phyloP scores from a whole-genome alignment of 129 eudicot genomes.

The Flaveria ramosissima region DNA sequence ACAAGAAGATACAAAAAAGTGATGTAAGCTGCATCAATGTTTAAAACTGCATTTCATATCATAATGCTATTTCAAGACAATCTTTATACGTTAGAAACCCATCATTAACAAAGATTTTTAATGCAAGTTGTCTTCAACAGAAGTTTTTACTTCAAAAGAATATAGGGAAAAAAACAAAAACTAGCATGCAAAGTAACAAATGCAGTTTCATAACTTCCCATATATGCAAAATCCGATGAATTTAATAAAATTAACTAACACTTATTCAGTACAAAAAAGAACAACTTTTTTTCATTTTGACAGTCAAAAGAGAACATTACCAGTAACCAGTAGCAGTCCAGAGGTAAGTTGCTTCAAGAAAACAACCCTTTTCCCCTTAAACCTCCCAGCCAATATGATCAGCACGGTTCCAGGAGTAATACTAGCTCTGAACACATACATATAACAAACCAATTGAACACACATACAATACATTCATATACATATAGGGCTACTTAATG shows the following conservation, averaged over 20 bases:
- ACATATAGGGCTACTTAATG: not conserved
- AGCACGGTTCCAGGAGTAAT: constrained; percentile 61
- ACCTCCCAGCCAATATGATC: constrained; percentile 59
- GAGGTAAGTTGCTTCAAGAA: constrained; percentile 64
- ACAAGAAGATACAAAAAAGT: not conserved
- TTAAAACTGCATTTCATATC: not conserved
- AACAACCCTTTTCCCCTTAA: constrained; percentile 65
- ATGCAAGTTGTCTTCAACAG: not conserved
- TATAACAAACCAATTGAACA: not conserved
- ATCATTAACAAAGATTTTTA: not conserved
- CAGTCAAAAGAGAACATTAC: constrained; percentile 29
- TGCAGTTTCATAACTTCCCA: not conserved
- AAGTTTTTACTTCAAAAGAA: not conserved
- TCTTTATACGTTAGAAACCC: too few species aligned
- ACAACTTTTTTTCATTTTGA: not conserved
- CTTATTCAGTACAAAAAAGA: not conserved
- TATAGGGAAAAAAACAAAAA: not conserved
- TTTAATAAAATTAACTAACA: not conserved
- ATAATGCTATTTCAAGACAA: not conserved
- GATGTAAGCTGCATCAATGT: too few species aligned
- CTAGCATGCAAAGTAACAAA: not conserved
- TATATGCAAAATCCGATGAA: not conserved
- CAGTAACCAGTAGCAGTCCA: constrained; percentile 61
- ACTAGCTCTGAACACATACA: constrained; percentile 42
- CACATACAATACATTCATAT: constrained; percentile 6